phyloP scores from a whole-genome alignment of 2,329 filamentous ascomycete genomes.

The Fusarium odoratissimum region DNA sequence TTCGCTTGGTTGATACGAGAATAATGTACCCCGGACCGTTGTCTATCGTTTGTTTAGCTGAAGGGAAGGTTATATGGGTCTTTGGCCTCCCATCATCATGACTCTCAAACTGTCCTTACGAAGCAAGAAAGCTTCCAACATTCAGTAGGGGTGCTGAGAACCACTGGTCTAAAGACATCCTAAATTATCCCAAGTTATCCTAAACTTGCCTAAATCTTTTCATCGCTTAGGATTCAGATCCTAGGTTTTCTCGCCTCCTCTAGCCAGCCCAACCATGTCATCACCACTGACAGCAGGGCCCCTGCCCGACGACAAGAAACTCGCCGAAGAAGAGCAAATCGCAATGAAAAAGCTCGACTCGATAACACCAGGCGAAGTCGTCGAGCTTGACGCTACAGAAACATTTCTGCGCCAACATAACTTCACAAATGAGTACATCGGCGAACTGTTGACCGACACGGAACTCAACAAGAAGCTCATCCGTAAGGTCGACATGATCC shows the following conservation, averaged over 20 bases:
- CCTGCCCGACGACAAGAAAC: background rate
- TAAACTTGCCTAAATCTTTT: rapidly evolving
- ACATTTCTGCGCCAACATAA: constrained; percentile 38
- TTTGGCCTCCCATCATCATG: background rate
- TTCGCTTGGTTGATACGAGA: background rate
- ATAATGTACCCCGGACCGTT: background rate
- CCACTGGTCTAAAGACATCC: background rate
- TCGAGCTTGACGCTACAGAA: constrained; percentile 33
- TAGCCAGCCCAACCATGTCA: no score
- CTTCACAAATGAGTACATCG: constrained; percentile 36
- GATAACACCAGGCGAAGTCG: constrained; percentile 24
- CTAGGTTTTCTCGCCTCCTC: rapidly evolving
- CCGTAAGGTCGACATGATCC: constrained; percentile 60
- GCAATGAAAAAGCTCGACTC: constrained; percentile 33
- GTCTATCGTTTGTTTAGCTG: background rate
- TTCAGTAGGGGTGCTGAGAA: no score
- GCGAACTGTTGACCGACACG: constrained; percentile 27
- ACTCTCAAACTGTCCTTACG: no score
- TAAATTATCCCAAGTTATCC: background rate
- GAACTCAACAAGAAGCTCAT: constrained; percentile 29
- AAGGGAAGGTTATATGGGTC: background rate
- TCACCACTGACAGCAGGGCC: background rate
- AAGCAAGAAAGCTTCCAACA: background rate
- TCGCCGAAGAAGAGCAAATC: constrained; percentile 25
- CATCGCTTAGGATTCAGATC: background rate